Percentiles rank a stretch among this genome's conserved stretches.
Evolutionary conservation across 371 early-diverging fungal genomes (phyloP).

Genomic region (Apophysomyces variabilis): DNA sequence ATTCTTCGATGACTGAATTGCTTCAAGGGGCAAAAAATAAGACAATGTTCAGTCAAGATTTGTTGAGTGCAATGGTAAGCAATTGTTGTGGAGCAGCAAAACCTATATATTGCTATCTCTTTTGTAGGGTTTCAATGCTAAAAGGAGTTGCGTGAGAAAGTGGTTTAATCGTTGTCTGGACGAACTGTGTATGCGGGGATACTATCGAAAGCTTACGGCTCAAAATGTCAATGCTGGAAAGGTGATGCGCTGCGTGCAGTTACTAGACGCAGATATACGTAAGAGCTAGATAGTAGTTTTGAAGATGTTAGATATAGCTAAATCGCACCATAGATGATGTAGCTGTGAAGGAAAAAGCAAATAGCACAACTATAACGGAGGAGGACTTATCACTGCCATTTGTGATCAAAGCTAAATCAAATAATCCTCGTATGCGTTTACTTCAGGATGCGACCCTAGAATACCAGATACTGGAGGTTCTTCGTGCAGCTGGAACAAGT

Average conservation of each 20-base stretch:
- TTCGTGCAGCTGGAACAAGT: conserved; percentile 19
- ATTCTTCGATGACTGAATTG: conserved; percentile 23
- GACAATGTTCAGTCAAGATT: conserved; percentile 32
- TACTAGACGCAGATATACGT: conserved; percentile 21
- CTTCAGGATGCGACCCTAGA: conserved; percentile 9
- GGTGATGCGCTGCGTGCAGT: conserved; percentile 27
- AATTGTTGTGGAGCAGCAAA: too few species aligned
- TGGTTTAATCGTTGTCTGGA: conserved; percentile 45
- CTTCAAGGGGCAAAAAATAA: conserved; percentile 32
- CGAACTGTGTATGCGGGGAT: conserved; percentile 23
- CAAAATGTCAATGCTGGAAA: conserved; percentile 12
- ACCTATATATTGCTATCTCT: not conserved
- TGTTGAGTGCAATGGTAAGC: conserved; percentile 43
- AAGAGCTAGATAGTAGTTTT: not conserved
- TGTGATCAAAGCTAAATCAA: conserved; percentile 6
- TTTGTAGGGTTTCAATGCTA: conserved; percentile 37
- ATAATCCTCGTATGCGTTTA: not conserved
- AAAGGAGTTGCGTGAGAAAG: conserved; percentile 17
- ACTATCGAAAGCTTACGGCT: conserved; percentile 24
- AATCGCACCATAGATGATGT: not conserved
- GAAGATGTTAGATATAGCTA: not conserved
- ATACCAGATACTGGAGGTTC: conserved; percentile 22
- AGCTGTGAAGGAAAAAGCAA: not conserved
- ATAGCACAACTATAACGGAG: not conserved
- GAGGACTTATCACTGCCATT: conserved; percentile 11